Evolutionary conservation across 345 rosid genomes (phyloP).

Genomic region (Salix arbutifolia): DNA sequence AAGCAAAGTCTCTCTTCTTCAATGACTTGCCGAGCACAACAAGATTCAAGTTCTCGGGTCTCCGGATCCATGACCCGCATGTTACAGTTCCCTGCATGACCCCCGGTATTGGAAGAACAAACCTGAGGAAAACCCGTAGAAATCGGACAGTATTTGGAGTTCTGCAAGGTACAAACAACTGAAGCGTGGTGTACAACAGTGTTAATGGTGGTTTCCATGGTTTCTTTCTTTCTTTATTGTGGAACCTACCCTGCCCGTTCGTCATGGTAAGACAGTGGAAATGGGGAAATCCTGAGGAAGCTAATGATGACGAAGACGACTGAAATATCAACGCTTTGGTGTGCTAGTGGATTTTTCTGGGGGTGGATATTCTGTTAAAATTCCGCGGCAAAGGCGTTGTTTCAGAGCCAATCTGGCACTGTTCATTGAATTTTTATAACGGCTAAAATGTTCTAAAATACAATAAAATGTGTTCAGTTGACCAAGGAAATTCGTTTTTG

Average conservation of each 20-base stretch:
- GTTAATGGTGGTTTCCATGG: not conserved
- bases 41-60: slow-evolving; percentile 62
- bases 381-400: not conserved
- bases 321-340: not conserved
- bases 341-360: not conserved
- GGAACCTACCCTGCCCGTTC: not conserved
- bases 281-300: not conserved
- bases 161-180: not conserved
- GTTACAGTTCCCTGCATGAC: slow-evolving; percentile 44
- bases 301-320: not conserved
- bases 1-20: slow-evolving; percentile 26
- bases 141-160: not conserved
- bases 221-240: not conserved
- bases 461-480: too few relatives aligned
- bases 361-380: not conserved
- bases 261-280: not conserved
- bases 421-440: not conserved
- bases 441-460: not conserved
- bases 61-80: slow-evolving; percentile 92
- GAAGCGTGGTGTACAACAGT: not conserved
- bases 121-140: too few relatives aligned
- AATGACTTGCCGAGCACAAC: slow-evolving; percentile 59
- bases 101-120: slow-evolving; percentile 18
- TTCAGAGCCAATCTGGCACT: not conserved
- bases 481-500: too few relatives aligned